Percentiles rank a stretch among this genome's conserved stretches.
phyloP scores from a whole-genome alignment of 768 basidiomycete species.

The Amanita molliuscula region DNA sequence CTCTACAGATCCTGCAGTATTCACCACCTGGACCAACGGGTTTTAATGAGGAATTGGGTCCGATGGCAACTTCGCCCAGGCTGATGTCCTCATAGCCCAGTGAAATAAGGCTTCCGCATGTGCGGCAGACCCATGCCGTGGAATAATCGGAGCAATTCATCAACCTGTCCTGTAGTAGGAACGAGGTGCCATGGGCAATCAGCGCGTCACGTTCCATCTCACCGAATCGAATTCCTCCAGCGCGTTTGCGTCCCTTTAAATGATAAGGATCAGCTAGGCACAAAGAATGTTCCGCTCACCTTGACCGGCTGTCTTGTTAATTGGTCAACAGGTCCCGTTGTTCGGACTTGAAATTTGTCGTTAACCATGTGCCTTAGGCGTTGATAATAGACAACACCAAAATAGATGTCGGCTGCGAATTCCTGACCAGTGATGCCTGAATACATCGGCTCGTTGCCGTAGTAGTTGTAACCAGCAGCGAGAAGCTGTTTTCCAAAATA shows the following conservation, averaged over 20 bases:
- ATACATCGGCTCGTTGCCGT: constrained; percentile 99
- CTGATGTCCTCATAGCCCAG: constrained; percentile 89
- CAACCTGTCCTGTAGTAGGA: constrained; percentile 93
- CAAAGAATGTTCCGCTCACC: constrained; percentile 31
- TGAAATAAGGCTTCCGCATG: constrained; percentile 91
- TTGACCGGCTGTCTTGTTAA: constrained; percentile 96
- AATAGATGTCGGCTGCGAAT: constrained; percentile 97
- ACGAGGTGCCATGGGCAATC: constrained; percentile 97
- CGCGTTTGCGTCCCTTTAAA: constrained; percentile 86
- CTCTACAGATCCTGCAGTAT: constrained; percentile 91
- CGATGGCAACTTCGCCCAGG: constrained; percentile 53
- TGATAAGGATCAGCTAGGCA: not conserved
- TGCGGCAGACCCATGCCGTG: constrained; percentile 97
- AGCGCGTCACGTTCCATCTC: constrained; percentile 99
- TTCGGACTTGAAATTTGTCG: constrained; percentile 99
- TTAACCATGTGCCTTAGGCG: constrained; percentile 98
- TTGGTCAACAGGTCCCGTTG: constrained; percentile 94
- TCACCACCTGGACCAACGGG: constrained; percentile 76
- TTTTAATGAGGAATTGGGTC: constrained; percentile 37
- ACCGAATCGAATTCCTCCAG: constrained; percentile 97
- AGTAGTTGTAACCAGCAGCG: constrained; percentile 95
- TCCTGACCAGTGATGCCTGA: constrained; percentile 98
- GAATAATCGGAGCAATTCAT: constrained; percentile 99
- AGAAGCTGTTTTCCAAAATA: constrained; percentile 95
- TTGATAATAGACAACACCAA: constrained; percentile 98